Evolutionary conservation across 1,284 basidiomycete species (phyloP).

Genomic region (Chalciporus sp.): DNA sequence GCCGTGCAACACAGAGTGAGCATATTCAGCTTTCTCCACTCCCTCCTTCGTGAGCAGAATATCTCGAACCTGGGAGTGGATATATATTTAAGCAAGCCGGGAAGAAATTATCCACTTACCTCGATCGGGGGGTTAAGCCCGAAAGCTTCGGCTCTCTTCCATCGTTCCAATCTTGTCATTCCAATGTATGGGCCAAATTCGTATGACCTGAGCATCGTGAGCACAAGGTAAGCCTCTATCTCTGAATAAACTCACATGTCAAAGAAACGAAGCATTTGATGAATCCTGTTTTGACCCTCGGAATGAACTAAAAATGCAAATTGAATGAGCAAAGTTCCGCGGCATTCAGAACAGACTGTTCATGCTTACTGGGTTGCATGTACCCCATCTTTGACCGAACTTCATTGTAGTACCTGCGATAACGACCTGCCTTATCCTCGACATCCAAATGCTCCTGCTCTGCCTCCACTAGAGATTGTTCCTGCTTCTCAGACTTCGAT

Average conservation of each 20-base stretch:
- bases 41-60: constrained; percentile 68
- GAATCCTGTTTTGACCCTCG: constrained; percentile 60
- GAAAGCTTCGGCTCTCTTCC: constrained; percentile 82
- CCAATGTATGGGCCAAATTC: constrained; percentile 89
- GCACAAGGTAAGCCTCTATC: background rate
- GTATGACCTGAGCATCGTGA: constrained; percentile 52
- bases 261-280: constrained; percentile 78
- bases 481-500: constrained; percentile 9
- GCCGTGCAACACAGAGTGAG: constrained; percentile 52
- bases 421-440: constrained; percentile 46
- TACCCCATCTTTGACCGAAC: constrained; percentile 59
- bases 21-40: constrained; percentile 43
- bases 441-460: constrained; percentile 19
- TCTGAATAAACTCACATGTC: constrained; percentile 57
- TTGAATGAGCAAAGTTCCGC: background rate
- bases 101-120: constrained; percentile 42
- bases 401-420: constrained; percentile 44
- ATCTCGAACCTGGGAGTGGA: constrained; percentile 60
- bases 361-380: constrained; percentile 57
- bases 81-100: background rate
- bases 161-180: constrained; percentile 81
- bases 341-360: background rate
- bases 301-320: constrained; percentile 53
- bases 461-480: background rate
- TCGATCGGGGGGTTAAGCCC: constrained; percentile 85